Conservation (phyloP, 495 filamentous ascomycete genomes). For the Hamigera avellanea region DNA sequence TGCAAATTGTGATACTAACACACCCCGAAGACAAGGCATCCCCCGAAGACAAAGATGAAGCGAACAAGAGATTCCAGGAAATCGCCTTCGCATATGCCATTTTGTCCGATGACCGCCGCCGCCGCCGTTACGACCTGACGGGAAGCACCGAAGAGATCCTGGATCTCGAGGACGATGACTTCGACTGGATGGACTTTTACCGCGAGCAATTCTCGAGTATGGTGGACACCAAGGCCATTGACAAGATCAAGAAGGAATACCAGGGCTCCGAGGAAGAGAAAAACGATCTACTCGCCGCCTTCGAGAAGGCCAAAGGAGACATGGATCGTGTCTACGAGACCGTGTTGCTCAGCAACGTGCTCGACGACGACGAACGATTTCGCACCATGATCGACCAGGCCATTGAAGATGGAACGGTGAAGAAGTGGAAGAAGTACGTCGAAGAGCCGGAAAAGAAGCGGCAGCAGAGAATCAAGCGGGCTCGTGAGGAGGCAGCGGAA, state of each 20-base stretch:
- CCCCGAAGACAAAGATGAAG: constrained; percentile 48
- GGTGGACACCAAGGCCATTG: constrained; percentile 56
- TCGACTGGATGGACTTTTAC: constrained; percentile 86
- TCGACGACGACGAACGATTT: constrained; percentile 83
- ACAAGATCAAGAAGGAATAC: constrained; percentile 61
- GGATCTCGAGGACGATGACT: constrained; percentile 58
- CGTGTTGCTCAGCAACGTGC: constrained; percentile 74
- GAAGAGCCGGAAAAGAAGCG: constrained; percentile 56
- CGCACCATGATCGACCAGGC: constrained; percentile 67
- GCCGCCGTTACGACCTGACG: constrained; percentile 76
- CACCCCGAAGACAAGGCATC: constrained; percentile 56
- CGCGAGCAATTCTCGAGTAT: constrained; percentile 64
- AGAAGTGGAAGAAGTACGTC: constrained; percentile 54
- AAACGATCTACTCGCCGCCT: constrained; percentile 64
- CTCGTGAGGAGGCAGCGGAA: constrained; percentile 56
- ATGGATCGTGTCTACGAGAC: constrained; percentile 65
- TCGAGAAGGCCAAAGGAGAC: constrained; percentile 54
- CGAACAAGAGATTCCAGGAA: constrained; percentile 71
- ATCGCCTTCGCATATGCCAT: constrained; percentile 92
- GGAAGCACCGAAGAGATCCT: constrained; percentile 76
- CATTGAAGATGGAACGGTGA: constrained; percentile 55
- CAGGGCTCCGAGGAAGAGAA: constrained; percentile 81
- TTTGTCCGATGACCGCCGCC: constrained; percentile 66
- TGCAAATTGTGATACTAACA: constrained; percentile 1
- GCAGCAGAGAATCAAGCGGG: constrained; percentile 50